Percentiles rank a stretch among this genome's conserved stretches.
These are phyloP conservation scores for Triglochin maritima DNA, from an alignment of 106 monocot genomes.

Conservation along the genomic window DNA sequence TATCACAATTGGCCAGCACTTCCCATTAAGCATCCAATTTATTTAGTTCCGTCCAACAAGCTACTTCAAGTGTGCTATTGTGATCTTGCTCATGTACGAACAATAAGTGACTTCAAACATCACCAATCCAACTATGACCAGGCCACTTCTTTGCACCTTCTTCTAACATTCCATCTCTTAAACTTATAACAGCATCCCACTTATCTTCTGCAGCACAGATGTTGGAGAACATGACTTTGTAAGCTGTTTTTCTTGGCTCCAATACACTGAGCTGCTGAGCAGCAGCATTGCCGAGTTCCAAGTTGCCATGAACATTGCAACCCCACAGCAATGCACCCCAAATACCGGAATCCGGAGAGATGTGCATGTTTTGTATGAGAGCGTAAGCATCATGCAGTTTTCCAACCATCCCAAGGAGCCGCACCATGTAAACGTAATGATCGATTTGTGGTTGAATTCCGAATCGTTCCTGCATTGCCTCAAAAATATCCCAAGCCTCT, in stretches of 20 bases:
- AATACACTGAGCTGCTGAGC: slow-evolving; percentile 29
- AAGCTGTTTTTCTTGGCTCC: slow-evolving; percentile 33
- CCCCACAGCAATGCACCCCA: slow-evolving; percentile 71
- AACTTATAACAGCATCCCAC: slow-evolving; percentile 33
- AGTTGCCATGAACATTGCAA: slow-evolving; percentile 41
- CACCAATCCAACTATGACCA: slow-evolving; percentile 42
- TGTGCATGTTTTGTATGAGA: slow-evolving; percentile 43
- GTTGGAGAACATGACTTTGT: slow-evolving; percentile 64
- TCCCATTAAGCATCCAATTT: no score
- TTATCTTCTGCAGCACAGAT: slow-evolving; percentile 42
- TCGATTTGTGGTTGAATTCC: slow-evolving; percentile 27
- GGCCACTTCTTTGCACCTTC: slow-evolving; percentile 25
- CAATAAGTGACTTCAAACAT: neutral
- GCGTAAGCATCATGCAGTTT: slow-evolving; percentile 43
- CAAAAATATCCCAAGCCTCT: slow-evolving; percentile 29
- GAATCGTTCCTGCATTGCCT: slow-evolving; percentile 43
- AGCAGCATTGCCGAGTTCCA: slow-evolving; percentile 33
- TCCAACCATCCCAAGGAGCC: slow-evolving; percentile 40
- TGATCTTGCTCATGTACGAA: no score
- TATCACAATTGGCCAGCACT: no score
- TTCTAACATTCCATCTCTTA: slow-evolving; percentile 28
- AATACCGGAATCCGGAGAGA: slow-evolving; percentile 34
- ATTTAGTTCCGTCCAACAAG: no score
- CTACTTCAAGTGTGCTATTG: no score
- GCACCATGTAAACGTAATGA: slow-evolving; percentile 70